These are phyloP conservation scores for Spergularia bocconei DNA, from an alignment of 148 eudicot species.

Conservation along the genomic window DNA sequence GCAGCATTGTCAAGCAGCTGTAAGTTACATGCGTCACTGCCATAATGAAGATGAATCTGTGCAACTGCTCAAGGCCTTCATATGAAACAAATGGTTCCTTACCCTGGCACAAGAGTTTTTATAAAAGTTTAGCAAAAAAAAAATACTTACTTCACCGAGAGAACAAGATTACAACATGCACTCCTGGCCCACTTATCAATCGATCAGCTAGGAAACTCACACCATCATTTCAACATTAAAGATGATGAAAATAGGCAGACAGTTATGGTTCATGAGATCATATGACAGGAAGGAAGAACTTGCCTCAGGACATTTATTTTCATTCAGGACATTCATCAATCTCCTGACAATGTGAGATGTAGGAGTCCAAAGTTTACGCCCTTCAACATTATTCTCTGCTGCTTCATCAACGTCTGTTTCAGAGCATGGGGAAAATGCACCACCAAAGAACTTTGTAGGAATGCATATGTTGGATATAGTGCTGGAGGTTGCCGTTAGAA, in stretches of 20 bases:
- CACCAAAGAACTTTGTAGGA: conserved; percentile 70
- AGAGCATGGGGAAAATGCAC: conserved; percentile 79
- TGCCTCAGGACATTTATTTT: conserved; percentile 76
- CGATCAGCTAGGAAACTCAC: not conserved
- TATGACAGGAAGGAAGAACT: conserved; percentile 22
- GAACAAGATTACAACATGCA: not conserved
- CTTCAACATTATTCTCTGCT: conserved; percentile 34
- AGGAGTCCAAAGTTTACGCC: conserved; percentile 60
- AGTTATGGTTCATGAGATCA: not conserved
- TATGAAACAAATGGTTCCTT: conserved; percentile 88
- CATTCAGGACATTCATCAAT: conserved; percentile 47
- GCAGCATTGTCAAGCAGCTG: conserved; percentile 97
- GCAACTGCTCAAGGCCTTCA: conserved; percentile 97
- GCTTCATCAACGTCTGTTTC: conserved; percentile 50
- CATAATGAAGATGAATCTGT: conserved; percentile 97
- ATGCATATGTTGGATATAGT: conserved; percentile 80
- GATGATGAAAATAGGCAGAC: not conserved
- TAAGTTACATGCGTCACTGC: conserved; percentile 95
- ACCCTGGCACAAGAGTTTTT: conserved; percentile 44
- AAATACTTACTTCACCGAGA: not conserved
- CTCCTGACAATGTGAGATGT: conserved; percentile 51
- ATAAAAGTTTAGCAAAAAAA: not conserved
- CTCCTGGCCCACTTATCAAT: not conserved
- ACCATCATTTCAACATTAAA: not conserved
- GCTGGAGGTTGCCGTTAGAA: conserved; percentile 87